Evolutionary conservation across 768 basidiomycete species (phyloP).

Genomic region (Heimioporus sp.): DNA sequence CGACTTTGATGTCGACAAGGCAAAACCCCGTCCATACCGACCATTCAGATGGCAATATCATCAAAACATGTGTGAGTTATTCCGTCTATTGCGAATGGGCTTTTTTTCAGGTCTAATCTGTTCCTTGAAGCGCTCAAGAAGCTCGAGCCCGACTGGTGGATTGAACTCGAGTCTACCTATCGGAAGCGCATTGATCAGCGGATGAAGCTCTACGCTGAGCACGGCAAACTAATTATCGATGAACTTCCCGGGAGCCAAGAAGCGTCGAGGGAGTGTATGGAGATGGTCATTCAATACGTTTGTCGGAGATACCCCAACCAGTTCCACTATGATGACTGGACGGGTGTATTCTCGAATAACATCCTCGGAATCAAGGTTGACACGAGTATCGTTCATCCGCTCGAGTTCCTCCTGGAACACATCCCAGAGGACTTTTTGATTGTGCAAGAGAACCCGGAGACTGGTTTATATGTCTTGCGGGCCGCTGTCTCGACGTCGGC

Average conservation of each 20-base stretch:
- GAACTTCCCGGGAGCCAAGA: constrained; percentile 47
- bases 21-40: constrained; percentile 50
- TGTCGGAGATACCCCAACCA: constrained; percentile 55
- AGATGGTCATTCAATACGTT: constrained; percentile 55
- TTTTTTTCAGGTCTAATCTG: background rate
- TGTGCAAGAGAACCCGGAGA: constrained; percentile 39
- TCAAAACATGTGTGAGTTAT: constrained; percentile 50
- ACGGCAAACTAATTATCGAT: constrained; percentile 43
- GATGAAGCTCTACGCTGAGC: constrained; percentile 35
- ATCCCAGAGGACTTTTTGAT: constrained; percentile 54
- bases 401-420: constrained; percentile 46
- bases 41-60: constrained; percentile 57
- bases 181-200: constrained; percentile 42
- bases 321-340: constrained; percentile 38
- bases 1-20: constrained; percentile 42
- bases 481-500: constrained; percentile 47
- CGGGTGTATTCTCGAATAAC: constrained; percentile 40
- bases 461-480: constrained; percentile 43
- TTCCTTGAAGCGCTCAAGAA: constrained; percentile 38
- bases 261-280: constrained; percentile 51
- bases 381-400: constrained; percentile 31
- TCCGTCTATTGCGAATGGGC: background rate
- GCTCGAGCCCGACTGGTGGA: constrained; percentile 54
- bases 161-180: constrained; percentile 57
- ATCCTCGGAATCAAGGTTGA: constrained; percentile 38